A percentile compares a stretch with the other conserved stretches of the same genome.
Conservation (phyloP, 2,329 filamentous ascomycete species). For the Penicillium sp. region DNA sequence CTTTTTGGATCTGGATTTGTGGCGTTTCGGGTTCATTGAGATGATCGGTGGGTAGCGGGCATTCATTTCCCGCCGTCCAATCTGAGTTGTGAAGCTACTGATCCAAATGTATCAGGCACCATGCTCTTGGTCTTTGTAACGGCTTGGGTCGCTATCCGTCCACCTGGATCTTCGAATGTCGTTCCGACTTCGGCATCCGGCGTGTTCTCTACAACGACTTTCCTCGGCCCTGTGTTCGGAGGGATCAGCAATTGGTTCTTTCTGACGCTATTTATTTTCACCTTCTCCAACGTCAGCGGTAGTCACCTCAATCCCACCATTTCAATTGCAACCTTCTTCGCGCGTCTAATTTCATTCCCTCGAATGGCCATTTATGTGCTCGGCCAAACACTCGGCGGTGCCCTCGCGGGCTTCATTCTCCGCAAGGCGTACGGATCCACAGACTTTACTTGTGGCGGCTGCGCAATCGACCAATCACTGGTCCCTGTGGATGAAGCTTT, state of each 20-base stretch:
- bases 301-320: slow-evolving; percentile 7
- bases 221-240: not conserved
- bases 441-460: not conserved
- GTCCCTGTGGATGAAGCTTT: not conserved
- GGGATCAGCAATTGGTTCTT: slow-evolving; percentile 1
- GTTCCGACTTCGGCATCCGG: not conserved
- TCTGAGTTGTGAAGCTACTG: not conserved
- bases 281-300: slow-evolving; percentile 7
- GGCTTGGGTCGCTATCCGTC: not conserved
- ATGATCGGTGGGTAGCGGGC: not conserved
- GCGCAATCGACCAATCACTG: not conserved
- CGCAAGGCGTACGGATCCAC: not conserved
- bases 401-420: not conserved
- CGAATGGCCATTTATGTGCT: not conserved
- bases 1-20: not conserved
- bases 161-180: not conserved
- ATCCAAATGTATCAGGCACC: not conserved
- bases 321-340: not conserved
- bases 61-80: not conserved
- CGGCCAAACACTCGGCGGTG: not conserved
- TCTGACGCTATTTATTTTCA: slow-evolving; percentile 9
- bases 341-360: not conserved
- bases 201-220: not conserved
- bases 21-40: not conserved
- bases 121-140: not conserved